phyloP scores from a whole-genome alignment of 441 rosid genomes.

The Populus hybrid region DNA sequence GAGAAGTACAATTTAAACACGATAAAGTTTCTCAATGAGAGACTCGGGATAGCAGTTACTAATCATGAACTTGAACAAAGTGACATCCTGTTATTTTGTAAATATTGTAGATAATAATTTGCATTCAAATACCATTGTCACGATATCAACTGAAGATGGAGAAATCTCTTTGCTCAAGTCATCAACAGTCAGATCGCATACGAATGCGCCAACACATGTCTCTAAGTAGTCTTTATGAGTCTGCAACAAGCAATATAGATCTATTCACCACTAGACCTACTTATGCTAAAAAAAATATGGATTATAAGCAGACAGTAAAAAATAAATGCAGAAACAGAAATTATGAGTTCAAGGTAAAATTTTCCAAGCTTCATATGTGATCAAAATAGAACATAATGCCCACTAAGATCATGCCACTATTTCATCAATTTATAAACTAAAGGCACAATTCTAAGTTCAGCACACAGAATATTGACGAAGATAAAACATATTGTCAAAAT shows the following conservation, averaged over 20 bases:
- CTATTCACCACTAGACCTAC: neutral
- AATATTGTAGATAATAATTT: constrained; percentile 6
- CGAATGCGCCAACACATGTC: constrained; percentile 53
- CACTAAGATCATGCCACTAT: neutral
- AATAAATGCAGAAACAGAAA: neutral
- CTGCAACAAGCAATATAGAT: constrained; percentile 39
- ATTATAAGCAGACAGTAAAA: neutral
- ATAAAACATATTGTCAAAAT: neutral
- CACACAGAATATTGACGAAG: neutral
- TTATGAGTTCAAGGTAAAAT: neutral
- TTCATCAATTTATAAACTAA: neutral
- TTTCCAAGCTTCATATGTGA: neutral
- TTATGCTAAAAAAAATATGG: neutral
- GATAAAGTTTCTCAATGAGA: neutral
- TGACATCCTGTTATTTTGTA: neutral
- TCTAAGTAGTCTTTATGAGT: constrained; percentile 75
- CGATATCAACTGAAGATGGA: constrained; percentile 78
- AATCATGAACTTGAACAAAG: constrained; percentile 11
- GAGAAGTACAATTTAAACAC: constrained; percentile 7
- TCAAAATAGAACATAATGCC: neutral
- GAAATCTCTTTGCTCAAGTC: constrained; percentile 66
- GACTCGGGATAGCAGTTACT: constrained; percentile 3
- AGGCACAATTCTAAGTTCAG: neutral
- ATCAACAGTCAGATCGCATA: constrained; percentile 78
- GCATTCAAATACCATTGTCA: constrained; percentile 72